Evolutionary conservation across 1,284 basidiomycete genomes (phyloP), one percentile per base, ranked within the genome.

Genomic region (Ceratobasidium sp.): DNA sequence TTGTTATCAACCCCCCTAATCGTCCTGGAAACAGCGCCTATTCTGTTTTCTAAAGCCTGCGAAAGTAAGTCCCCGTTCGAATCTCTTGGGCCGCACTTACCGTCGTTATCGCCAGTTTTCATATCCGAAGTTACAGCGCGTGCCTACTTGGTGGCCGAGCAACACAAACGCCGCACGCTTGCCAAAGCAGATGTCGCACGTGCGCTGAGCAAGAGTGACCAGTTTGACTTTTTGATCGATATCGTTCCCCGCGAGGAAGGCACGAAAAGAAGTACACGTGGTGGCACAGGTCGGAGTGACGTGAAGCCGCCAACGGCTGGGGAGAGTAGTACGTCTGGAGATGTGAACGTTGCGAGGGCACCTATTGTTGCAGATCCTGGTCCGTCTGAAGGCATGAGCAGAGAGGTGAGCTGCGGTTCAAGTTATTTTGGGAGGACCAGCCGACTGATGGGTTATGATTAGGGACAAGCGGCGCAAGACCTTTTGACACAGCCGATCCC

Each of bases 1-100:
- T 28, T 43, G 21, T 50, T 43, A 48, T 43, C 39, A 52, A 52
- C 62, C 16, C 28, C 61, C 32, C 74, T 53, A 18, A 53, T n/a
- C 46, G 30, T 61, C 58, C 71, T 65, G 61, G 50, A 53, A 41
- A 53, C 70, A 62, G 95, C 94, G 16, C 95, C 95, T 6, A 93
- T 97, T 73, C 84, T 97, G 55, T 96, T 97, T 81, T 96, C 94
- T 82, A 97, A 96, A 81, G 95, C 95, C 70, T 97, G 95, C 81
- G 95, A 97, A 85, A 92, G 95, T 97, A 78, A 77, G 93, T 86
- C n/a, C 26, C 60, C 16, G 9, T 30, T 60, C 26, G 10, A 23
- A 21, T 36, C 6, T 30, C 41, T 16, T 9, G 26, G 18, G 21
- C 3, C 16, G 14, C 18, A 60, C 36, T 60, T 23, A 60, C 23